Base-by-base conservation (phyloP, 768 basidiomycete species). In the Hygrophorus pudorinus region DNA sequence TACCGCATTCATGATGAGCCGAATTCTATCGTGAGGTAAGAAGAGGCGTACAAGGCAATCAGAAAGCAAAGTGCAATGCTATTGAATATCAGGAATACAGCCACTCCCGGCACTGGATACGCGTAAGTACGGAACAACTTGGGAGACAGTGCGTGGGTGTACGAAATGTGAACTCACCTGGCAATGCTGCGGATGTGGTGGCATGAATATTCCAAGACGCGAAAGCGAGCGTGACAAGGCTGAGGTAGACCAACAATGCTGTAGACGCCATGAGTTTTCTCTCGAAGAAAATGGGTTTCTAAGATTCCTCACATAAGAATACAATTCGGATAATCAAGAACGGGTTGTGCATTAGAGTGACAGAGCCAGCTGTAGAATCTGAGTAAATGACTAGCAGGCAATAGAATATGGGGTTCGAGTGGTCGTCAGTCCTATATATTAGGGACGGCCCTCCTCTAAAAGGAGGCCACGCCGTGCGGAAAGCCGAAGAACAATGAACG, bases 261-360 rank as follows among this genome's bases (percentile, higher is more conserved):
- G 52, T 1, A 44, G 20, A 30, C 18, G 14, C 30, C 5, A 7
- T 28, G n/a, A 40, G 20, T 39, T 27, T 28, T 41, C 27, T 11
- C 12, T 10, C 13, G 16, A 6, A 20, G 21, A 8, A 16, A 44
- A 37, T 46, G 12, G 24, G 16, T n/a, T 13, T 10, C 18, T 18
- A 44, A 5, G 39, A 35, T n/a, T 0, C 56, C 76, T 56, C 48
- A 80, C 82, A 70, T 49, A 82, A 73, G 44, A 75, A 58, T 32
- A 79, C 68, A 20, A 74, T 68, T 42, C 82, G 76, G 46, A 72
- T 55, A 43, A 78, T 58, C 41, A 82, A 59, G 57, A 84, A 79
- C 3, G 70, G 61, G 53, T 70, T 80, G 44, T 60, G 64, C 67
- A 73, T 69, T 27, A 41, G n/a, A 37, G 14, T 20, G 3, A 20